phyloP scores from a whole-genome alignment of 139 green algal species.

The Chlorella sp. region DNA sequence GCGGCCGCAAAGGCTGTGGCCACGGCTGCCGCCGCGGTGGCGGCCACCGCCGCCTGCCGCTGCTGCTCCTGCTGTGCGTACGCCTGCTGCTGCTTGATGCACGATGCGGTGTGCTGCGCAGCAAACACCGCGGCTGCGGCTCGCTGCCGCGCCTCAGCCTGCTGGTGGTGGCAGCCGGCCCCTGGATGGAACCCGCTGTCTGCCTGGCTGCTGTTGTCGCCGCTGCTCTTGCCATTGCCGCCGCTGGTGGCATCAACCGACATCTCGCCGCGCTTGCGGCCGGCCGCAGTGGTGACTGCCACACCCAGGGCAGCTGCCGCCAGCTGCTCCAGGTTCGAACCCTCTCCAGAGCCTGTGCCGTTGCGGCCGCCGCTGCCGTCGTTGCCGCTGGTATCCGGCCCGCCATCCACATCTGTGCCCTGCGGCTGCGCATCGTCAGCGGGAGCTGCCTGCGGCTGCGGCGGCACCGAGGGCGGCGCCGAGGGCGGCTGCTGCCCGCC shows the following conservation, averaged over 20 bases:
- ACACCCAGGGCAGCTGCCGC: slow-evolving; percentile 19
- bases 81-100: slow-evolving; percentile 35
- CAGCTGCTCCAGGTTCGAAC: too few species aligned
- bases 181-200: slow-evolving; percentile 9
- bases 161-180: neutral
- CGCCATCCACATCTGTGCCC: neutral
- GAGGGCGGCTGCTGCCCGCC: neutral
- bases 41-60: neutral
- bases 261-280: neutral
- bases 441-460: too few species aligned
- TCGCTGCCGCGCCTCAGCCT: slow-evolving; percentile 18
- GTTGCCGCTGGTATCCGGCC: slow-evolving; percentile 21
- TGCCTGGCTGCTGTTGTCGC: slow-evolving; percentile 26
- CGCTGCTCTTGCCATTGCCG: slow-evolving; percentile 13
- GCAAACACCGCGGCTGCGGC: slow-evolving; percentile 22
- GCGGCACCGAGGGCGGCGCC: neutral
- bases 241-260: slow-evolving; percentile 14
- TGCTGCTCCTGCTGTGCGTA: slow-evolving; percentile 15
- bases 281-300: neutral
- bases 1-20: neutral
- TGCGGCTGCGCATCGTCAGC: neutral
- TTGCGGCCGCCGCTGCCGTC: too few species aligned
- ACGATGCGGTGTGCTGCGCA: slow-evolving; percentile 20
- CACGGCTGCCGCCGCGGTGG: neutral
- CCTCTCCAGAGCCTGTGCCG: too few species aligned